Percentiles rank a stretch among this genome's conserved stretches.
Evolutionary conservation across 2,329 filamentous ascomycete genomes (phyloP).

Genomic region (Zopfia rhizophila): DNA sequence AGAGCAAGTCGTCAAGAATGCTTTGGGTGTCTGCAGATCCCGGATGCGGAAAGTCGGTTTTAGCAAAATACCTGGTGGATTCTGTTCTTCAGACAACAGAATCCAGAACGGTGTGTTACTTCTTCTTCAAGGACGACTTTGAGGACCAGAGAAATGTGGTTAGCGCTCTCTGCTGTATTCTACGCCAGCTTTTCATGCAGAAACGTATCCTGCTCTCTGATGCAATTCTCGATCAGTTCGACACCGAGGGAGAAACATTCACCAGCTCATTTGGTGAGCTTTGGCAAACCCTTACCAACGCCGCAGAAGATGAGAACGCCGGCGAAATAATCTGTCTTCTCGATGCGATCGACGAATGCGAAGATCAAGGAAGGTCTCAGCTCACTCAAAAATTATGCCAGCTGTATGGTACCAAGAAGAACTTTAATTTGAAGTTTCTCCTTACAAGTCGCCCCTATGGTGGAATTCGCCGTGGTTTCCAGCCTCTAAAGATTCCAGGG

Average conservation of each 20-base stretch:
- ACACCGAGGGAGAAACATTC: neutral
- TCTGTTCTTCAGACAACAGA: neutral
- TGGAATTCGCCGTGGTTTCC: conserved; percentile 30
- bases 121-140: conserved; percentile 27
- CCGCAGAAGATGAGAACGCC: conserved; percentile 10
- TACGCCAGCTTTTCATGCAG: conserved; percentile 17
- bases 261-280: conserved; percentile 7
- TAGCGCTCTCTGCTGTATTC: conserved; percentile 14
- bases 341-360: conserved; percentile 49
- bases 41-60: conserved; percentile 42
- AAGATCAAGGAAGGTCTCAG: conserved; percentile 10
- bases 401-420: neutral
- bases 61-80: conserved; percentile 29
- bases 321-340: conserved; percentile 36
- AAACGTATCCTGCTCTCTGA: conserved; percentile 1
- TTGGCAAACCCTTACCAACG: conserved; percentile 13
- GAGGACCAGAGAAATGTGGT: conserved; percentile 5
- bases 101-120: conserved; percentile 16
- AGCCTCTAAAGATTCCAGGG: conserved; percentile 9
- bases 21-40: conserved; percentile 43
- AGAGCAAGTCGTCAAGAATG: conserved; percentile 20
- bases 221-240: conserved; percentile 1
- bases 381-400: conserved; percentile 24
- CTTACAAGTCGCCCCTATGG: conserved; percentile 46
- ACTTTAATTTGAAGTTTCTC: conserved; percentile 43